Base-by-base conservation (phyloP, 768 basidiomycete genomes). In the Rhizopogon vesiculosus region DNA sequence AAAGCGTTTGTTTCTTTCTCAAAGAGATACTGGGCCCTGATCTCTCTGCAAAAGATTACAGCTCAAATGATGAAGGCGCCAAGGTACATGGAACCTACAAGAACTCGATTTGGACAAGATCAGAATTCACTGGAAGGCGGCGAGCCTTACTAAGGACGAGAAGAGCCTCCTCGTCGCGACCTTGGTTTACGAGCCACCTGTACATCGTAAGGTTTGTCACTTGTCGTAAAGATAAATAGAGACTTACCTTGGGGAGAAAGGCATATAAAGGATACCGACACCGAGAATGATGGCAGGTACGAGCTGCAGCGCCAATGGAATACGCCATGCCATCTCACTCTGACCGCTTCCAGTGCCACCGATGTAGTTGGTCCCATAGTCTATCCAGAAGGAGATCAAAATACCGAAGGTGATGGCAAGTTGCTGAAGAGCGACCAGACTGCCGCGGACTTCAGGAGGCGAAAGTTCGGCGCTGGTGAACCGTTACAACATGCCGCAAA, bases 381-480 rank as follows among this genome's bases (percentile, higher is more conserved):
- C 72, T 56, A 77, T 77, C 73, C 74, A 80, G 72, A 76, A 77
- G 5, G 70, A 75, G 25, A 89, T 59, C 84, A 89, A 83, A 66
- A 89, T 89, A 19, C 87, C 86, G 61, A 89, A 88, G 1, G 87
- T 87, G 67, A 92, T 92, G 3, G 89, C 86, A 18, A 91, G 75
- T 66, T 91, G 90, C 66, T 91, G 90, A 8, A 92, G 78, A 3
- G 87, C 89, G 51, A 91, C 89, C 39, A 92, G 73, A 66, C 84
- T 85, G 12, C 90, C 90, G 59, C 90, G 82, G 15, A 92, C 87
- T 71, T 91, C 90, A 3, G 89, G 87, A 28, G 90, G 89, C 1
- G 86, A 83, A 53, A 90, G 80, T 67, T 81, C 77, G 41, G 76
- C 76, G 59, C 73, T 64, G 38, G 48, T 18, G 22, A 18, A 60